These are phyloP conservation scores for Meripilus lineatus DNA, from an alignment of 1,284 basidiomycete genomes.

Conservation along the genomic window DNA sequence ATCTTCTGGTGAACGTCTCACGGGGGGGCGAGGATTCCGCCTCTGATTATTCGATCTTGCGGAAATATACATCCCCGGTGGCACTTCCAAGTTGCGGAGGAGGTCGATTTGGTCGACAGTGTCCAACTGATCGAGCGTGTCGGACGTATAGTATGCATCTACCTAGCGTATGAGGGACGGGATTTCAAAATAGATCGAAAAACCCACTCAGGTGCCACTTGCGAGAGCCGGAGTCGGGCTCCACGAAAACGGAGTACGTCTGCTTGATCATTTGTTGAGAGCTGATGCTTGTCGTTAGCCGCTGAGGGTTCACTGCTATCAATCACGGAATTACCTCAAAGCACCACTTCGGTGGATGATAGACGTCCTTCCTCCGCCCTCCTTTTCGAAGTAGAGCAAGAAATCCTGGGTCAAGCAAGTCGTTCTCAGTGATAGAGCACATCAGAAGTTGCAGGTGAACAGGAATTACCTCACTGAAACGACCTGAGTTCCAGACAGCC, in stretches of 20 bases:
- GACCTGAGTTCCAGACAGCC: neutral
- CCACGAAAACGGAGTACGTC: constrained; percentile 38
- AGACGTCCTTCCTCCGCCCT: constrained; percentile 24
- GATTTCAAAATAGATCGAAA: constrained; percentile 6
- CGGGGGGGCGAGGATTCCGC: neutral
- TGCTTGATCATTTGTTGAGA: constrained; percentile 36
- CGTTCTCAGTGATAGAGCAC: constrained; percentile 5
- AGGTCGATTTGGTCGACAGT: constrained; percentile 55
- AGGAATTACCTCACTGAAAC: neutral
- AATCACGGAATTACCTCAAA: no score
- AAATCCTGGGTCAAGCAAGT: constrained; percentile 26
- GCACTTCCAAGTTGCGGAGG: constrained; percentile 49
- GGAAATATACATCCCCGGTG: constrained; percentile 55
- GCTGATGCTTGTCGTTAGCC: no score
- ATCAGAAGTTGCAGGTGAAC: neutral
- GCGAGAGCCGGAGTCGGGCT: constrained; percentile 27
- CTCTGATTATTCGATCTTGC: constrained; percentile 45
- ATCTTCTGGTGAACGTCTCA: neutral
- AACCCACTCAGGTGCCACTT: constrained; percentile 41
- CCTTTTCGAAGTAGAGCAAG: constrained; percentile 36
- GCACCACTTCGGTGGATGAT: constrained; percentile 23
- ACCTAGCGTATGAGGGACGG: constrained; percentile 2
- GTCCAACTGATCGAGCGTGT: constrained; percentile 45
- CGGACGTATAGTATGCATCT: constrained; percentile 40
- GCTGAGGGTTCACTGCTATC: no score